Percentiles rank a stretch among this genome's conserved stretches.
phyloP scores from a whole-genome alignment of 176 grass and related monocot species.

The Themeda triandra region DNA sequence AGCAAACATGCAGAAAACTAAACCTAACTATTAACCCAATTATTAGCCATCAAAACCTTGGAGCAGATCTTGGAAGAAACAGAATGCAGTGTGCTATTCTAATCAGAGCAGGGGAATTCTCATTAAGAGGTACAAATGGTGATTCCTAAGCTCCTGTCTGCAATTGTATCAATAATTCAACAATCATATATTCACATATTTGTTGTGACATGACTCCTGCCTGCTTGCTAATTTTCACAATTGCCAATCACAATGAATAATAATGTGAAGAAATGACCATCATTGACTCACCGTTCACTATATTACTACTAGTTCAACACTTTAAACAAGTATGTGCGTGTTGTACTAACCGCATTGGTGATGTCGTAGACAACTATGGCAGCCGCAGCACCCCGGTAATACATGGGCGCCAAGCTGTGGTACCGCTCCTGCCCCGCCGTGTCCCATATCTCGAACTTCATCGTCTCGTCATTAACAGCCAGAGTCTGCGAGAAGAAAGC shows the following conservation, averaged over 20 bases:
- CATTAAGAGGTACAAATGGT: neutral
- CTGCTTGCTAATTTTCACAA: neutral
- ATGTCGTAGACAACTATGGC: slow-evolving; percentile 88
- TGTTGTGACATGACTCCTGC: neutral
- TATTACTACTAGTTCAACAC: no score
- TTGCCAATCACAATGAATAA: neutral
- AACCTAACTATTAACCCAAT: no score
- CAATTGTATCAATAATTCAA: neutral
- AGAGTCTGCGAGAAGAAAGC: slow-evolving; percentile 96
- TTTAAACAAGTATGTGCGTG: no score
- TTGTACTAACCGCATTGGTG: slow-evolving; percentile 73
- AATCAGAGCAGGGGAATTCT: neutral
- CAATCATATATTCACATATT: neutral
- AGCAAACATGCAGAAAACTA: no score
- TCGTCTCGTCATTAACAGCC: slow-evolving; percentile 62
- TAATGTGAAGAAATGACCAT: neutral
- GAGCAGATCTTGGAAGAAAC: neutral
- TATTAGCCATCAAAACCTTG: no score
- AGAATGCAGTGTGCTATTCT: neutral
- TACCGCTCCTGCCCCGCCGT: slow-evolving; percentile 92
- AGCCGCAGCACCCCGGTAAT: slow-evolving; percentile 77
- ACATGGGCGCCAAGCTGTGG: slow-evolving; percentile 95
- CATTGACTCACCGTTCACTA: no score
- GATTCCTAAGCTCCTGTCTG: neutral
- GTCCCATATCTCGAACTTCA: slow-evolving; percentile 99